phyloP scores from a whole-genome alignment of 208 protist genomes.

The Leishmania tarentolae region DNA sequence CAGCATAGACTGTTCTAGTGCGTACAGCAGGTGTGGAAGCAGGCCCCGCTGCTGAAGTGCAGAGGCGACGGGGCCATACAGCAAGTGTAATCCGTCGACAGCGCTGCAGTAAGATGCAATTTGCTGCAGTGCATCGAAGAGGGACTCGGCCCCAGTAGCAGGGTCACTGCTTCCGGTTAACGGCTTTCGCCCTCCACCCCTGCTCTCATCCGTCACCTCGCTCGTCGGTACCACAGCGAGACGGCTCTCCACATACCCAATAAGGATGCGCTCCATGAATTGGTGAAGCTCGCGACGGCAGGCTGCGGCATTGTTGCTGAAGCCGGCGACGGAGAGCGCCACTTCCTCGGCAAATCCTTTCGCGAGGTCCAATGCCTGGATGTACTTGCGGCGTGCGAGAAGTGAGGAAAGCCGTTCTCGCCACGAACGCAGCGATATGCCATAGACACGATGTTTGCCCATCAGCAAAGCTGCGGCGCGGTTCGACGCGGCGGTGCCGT shows the following conservation, averaged over 20 bases:
- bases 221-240: not conserved
- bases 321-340: slow-evolving; percentile 58
- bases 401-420: slow-evolving; percentile 57
- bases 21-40: slow-evolving; percentile 36
- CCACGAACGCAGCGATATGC: slow-evolving; percentile 69
- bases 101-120: slow-evolving; percentile 50
- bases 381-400: slow-evolving; percentile 39
- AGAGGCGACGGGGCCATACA: slow-evolving; percentile 52
- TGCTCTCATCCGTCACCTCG: not conserved
- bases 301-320: slow-evolving; percentile 34
- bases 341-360: slow-evolving; percentile 67
- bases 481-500: slow-evolving; percentile 40
- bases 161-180: not conserved
- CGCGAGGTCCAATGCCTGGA: slow-evolving; percentile 63
- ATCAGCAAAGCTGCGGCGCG: slow-evolving; percentile 40
- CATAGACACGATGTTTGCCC: slow-evolving; percentile 38
- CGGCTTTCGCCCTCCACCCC: not conserved
- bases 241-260: slow-evolving; percentile 36
- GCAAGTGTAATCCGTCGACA: slow-evolving; percentile 56
- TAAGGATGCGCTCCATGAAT: slow-evolving; percentile 54
- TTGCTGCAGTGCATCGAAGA: slow-evolving; percentile 14
- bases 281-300: slow-evolving; percentile 43
- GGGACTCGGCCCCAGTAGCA: not conserved
- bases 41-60: slow-evolving; percentile 29
- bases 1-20: slow-evolving; percentile 50